Base-by-base conservation (phyloP, 805 yeast genomes). In the Tetrapisispora iriomotensis region DNA sequence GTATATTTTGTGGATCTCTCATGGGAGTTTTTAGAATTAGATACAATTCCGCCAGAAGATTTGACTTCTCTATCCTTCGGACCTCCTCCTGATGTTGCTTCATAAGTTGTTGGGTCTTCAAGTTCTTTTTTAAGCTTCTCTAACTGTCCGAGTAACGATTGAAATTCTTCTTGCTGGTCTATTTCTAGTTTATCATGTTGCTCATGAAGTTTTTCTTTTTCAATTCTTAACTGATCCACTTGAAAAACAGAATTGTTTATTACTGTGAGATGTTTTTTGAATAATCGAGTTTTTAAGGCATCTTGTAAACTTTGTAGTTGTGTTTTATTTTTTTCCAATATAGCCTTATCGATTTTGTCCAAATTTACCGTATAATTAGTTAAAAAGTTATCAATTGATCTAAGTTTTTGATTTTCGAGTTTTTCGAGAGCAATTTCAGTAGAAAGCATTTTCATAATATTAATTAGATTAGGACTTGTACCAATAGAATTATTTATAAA, bases 401-500 rank as follows among this genome's bases (percentile, higher is more conserved):
- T 60, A 39, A 79, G 54, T 38, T 75, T 67, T 45, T 70, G 64
- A 46, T 71, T 75, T 46, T 79, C 79, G 35, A 74, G 64, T 47
- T 71, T 75, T 38, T 75, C 74, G 44, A 70, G 66, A 40, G 75
- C 67, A 18, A 80, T 60, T 37, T 74, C 72, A 26, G 68, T 58
- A 1, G 75, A 65, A 25, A 81, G 57, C 19, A 67, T 55, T 39
- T 71, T 68, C 6, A 79, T 68, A 5, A 78, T 65, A 30, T 67
- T 68, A 28, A 75, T 76, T 38, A 79, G 58, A 34, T 64, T 70
- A 1, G 73, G 61, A 9, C 75, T 64, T n/a, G 72, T 70, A 7
- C 75, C 71, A 20, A 78, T 65, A 41, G 71, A 73, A 17, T 79
- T 65, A 48, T 76, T 75, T 25, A 66, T 68, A 46, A 70, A 72